Evolutionary conservation across 805 yeast genomes (phyloP).

Genomic region (Saccharomyces mikatae): DNA sequence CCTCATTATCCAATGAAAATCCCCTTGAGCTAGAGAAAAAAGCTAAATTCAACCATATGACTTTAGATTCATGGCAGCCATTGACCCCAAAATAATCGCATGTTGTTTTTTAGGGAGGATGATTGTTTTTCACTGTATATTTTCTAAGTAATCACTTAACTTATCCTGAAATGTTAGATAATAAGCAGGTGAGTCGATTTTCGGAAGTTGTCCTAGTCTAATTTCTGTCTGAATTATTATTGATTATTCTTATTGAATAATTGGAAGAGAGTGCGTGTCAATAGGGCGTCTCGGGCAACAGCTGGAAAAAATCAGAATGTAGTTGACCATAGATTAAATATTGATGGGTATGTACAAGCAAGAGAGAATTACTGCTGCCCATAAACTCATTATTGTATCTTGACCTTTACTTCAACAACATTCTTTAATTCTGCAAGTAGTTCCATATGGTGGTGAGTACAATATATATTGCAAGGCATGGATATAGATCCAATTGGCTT

Average conservation of each 20-base stretch:
- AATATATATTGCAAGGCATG: slow-evolving; percentile 76
- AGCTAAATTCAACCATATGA: not conserved
- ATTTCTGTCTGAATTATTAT: not conserved
- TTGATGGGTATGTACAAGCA: not conserved
- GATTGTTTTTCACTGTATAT: not conserved
- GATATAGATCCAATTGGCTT: slow-evolving; percentile 83
- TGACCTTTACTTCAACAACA: not conserved
- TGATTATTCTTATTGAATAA: not conserved
- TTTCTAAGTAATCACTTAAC: not conserved
- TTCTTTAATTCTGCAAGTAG: not conserved
- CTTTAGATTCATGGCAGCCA: slow-evolving; percentile 15
- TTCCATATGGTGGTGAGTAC: slow-evolving; percentile 41
- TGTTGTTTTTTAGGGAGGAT: not conserved
- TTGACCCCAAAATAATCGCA: slow-evolving; percentile 10
- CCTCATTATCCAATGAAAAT: not conserved
- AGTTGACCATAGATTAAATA: not conserved
- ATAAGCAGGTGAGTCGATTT: not conserved
- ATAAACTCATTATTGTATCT: not conserved
- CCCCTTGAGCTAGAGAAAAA: not conserved
- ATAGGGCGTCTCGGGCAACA: not conserved
- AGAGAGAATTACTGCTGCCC: too few species aligned
- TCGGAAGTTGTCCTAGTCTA: not conserved
- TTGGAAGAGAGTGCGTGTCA: not conserved
- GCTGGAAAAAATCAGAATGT: not conserved
- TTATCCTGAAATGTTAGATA: too few species aligned